phyloP scores from a whole-genome alignment of 305 asterid genomes.

The Fraxinus xanthoxyloides region DNA sequence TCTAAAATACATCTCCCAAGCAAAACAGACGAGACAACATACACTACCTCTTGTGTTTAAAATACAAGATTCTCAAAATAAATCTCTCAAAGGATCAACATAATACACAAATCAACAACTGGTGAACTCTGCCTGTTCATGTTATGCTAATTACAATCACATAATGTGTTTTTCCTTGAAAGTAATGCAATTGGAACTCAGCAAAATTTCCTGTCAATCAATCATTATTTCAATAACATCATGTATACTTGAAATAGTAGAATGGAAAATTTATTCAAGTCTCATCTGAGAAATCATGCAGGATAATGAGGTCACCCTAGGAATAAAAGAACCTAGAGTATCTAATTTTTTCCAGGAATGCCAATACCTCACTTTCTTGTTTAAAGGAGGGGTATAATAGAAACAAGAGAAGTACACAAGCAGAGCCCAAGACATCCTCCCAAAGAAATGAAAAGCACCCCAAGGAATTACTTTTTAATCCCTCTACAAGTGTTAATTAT shows the following conservation, averaged over 20 bases:
- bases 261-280: neutral
- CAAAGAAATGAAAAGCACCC: neutral
- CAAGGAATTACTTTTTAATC: neutral
- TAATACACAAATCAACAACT: neutral
- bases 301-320: neutral
- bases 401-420: neutral
- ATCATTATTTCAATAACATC: constrained; percentile 2
- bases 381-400: neutral
- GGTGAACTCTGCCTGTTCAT: neutral
- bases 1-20: neutral
- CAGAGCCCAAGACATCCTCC: neutral
- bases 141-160: neutral
- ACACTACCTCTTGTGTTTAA: neutral
- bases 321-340: neutral
- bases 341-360: neutral
- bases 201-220: neutral
- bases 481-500: neutral
- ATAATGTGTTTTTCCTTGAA: constrained; percentile 1
- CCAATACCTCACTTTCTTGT: neutral
- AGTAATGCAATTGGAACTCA: neutral
- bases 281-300: neutral
- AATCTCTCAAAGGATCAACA: neutral
- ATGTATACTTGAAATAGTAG: neutral
- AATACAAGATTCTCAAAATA: neutral
- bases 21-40: neutral